These are phyloP conservation scores for Pholiota microspora DNA, from an alignment of 768 basidiomycete species.

Conservation along the genomic window DNA sequence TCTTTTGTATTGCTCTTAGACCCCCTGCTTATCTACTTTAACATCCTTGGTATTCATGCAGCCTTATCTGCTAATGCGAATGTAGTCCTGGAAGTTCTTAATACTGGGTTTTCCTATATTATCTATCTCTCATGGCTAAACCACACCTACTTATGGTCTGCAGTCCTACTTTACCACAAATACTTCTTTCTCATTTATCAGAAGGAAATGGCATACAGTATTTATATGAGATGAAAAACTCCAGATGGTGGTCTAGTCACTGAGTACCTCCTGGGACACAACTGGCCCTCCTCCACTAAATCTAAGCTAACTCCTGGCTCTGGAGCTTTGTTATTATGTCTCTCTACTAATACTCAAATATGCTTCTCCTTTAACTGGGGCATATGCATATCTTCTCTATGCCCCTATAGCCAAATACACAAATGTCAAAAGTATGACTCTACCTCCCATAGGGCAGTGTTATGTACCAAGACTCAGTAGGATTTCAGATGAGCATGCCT, in stretches of 20 bases:
- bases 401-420: slow-evolving; percentile 10
- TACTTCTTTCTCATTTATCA: neutral
- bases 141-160: slow-evolving; percentile 6
- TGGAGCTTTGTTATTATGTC: too few species aligned
- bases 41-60: slow-evolving; percentile 3
- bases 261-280: neutral
- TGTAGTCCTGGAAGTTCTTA: neutral
- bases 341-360: slow-evolving; percentile 1
- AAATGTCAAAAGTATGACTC: slow-evolving; percentile 17
- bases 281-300: neutral
- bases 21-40: slow-evolving; percentile 11
- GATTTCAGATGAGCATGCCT: neutral
- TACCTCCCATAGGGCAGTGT: neutral
- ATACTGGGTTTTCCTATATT: neutral
- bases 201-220: neutral
- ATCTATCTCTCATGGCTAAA: slow-evolving; percentile 5
- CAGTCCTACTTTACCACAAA: slow-evolving; percentile 1
- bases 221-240: neutral
- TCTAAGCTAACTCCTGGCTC: too few species aligned
- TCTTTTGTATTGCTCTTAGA: slow-evolving; percentile 7
- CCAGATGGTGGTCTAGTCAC: neutral
- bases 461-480: slow-evolving; percentile 6
- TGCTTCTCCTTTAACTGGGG: slow-evolving; percentile 20
- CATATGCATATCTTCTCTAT: slow-evolving; percentile 12
- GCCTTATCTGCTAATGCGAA: neutral